Conservation (phyloP, 495 filamentous ascomycete genomes). For the Neurospora discreta region DNA sequence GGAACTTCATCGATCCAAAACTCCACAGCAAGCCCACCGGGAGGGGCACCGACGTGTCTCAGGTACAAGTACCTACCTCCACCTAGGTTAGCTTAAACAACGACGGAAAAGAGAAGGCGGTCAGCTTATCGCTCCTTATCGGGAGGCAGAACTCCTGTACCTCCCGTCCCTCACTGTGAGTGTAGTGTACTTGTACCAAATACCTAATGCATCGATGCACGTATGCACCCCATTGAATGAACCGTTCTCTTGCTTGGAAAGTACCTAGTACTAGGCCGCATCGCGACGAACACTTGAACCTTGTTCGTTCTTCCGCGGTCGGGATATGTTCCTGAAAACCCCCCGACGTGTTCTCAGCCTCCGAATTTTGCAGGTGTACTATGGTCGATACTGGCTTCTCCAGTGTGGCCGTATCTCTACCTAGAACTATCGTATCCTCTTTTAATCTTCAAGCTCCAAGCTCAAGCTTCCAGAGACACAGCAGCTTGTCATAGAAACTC, state of each 20-base stretch:
- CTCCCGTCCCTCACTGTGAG: background rate
- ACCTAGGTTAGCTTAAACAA: background rate
- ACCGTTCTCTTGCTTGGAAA: background rate
- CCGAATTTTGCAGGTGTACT: too few species aligned
- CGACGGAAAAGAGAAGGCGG: background rate
- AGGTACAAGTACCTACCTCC: too few species aligned
- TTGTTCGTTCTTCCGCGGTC: background rate
- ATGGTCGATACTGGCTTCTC: background rate
- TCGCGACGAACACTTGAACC: background rate
- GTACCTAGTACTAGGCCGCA: too few species aligned
- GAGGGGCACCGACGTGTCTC: background rate
- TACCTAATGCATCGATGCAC: background rate
- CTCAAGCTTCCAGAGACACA: conserved; percentile 65
- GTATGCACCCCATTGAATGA: background rate
- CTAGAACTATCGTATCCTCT: background rate
- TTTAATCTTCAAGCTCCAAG: background rate
- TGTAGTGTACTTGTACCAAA: background rate
- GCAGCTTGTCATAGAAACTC: conserved; percentile 78
- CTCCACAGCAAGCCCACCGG: background rate
- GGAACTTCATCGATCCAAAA: background rate
- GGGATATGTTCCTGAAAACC: background rate
- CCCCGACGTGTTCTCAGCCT: background rate
- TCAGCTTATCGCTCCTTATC: background rate
- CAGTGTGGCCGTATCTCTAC: background rate
- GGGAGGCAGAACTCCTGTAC: background rate